Percentiles rank a stretch among this genome's conserved stretches.
These are phyloP conservation scores for Prunus salicina DNA, from an alignment of 306 rosid species.

Conservation along the genomic window DNA sequence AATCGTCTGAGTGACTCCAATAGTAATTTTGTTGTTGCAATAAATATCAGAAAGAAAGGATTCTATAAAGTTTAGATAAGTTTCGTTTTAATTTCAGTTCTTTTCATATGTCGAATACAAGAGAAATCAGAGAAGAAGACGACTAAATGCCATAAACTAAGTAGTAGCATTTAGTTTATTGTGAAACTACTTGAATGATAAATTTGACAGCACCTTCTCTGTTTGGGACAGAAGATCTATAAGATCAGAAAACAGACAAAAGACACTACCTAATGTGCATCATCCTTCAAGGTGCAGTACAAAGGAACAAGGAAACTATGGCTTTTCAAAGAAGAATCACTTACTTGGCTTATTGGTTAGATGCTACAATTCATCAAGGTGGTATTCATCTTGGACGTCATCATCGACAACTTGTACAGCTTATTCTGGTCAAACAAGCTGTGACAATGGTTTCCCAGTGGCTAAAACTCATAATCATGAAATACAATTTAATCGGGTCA, in stretches of 20 bases:
- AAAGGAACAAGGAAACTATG: constrained; percentile 32
- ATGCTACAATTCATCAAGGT: constrained; percentile 30
- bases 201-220: constrained; percentile 17
- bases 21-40: too few species aligned
- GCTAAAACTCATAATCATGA: constrained; percentile 20
- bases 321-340: constrained; percentile 22
- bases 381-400: constrained; percentile 28
- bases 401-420: constrained; percentile 30
- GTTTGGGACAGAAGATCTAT: constrained; percentile 33
- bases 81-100: background rate
- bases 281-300: constrained; percentile 26
- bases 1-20: too few species aligned
- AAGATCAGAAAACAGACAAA: constrained; percentile 36
- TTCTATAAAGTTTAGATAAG: background rate
- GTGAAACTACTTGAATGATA: background rate
- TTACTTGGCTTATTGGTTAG: constrained; percentile 27
- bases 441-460: constrained; percentile 25
- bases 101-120: background rate
- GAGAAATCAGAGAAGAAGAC: constrained; percentile 2
- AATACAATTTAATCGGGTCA: constrained; percentile 44
- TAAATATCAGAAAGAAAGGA: too few species aligned
- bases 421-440: constrained; percentile 26
- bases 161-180: background rate
- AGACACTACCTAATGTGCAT: constrained; percentile 18
- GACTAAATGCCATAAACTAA: background rate